Percentiles rank a stretch among this genome's conserved stretches.
These are phyloP conservation scores for Sugiyamaella japonica DNA, from an alignment of 1,139 yeast species.

Conservation along the genomic window DNA sequence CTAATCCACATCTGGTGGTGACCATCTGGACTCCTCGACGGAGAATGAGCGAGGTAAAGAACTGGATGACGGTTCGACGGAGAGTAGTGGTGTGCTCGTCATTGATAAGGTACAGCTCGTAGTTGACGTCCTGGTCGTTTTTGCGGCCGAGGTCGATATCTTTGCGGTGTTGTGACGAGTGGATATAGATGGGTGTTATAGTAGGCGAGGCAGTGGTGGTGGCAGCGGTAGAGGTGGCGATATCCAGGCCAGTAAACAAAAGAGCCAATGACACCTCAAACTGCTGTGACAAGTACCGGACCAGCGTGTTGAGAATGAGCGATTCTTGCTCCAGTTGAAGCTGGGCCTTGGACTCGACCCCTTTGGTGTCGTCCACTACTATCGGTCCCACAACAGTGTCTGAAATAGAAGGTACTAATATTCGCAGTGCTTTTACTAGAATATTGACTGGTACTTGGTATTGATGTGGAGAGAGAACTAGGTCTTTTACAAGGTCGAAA, in stretches of 20 bases:
- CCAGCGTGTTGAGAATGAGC: constrained; percentile 11
- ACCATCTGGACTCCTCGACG: constrained; percentile 21
- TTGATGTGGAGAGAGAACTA: constrained; percentile 18
- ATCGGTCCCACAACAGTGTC: constrained; percentile 23
- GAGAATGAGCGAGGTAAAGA: constrained; percentile 18
- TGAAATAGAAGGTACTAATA: constrained; percentile 22
- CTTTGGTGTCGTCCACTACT: neutral
- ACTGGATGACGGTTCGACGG: constrained; percentile 18
- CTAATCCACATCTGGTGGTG: constrained; percentile 6
- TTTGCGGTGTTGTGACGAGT: neutral
- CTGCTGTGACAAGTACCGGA: constrained; percentile 10
- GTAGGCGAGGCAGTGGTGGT: neutral
- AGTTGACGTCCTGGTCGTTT: constrained; percentile 13
- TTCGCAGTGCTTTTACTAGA: constrained; percentile 14
- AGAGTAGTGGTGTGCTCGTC: constrained; percentile 14
- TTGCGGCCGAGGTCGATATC: constrained; percentile 13
- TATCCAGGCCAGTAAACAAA: constrained; percentile 14
- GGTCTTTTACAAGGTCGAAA: constrained; percentile 15
- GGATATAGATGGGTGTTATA: neutral
- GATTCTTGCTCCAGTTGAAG: constrained; percentile 16
- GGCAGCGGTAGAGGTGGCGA: neutral
- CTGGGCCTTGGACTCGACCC: constrained; percentile 1
- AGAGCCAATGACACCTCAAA: constrained; percentile 10
- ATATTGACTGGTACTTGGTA: constrained; percentile 18
- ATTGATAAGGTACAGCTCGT: constrained; percentile 17